These are phyloP conservation scores for Exophiala dermatitidis DNA, from an alignment of 2,329 filamentous ascomycete genomes.

Conservation along the genomic window DNA sequence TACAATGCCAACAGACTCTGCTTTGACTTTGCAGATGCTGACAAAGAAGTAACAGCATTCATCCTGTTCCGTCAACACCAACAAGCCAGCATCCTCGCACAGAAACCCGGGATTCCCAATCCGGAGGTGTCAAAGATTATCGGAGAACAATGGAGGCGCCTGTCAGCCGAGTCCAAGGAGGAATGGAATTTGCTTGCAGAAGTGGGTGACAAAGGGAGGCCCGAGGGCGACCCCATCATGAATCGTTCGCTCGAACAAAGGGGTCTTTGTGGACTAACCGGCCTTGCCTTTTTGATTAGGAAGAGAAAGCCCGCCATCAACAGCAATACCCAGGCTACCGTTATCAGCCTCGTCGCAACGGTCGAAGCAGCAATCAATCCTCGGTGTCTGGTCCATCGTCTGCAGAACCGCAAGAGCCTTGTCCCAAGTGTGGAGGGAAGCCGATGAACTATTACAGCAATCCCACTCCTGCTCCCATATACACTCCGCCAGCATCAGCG, in stretches of 20 bases:
- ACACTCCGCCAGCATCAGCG: slow-evolving; percentile 35
- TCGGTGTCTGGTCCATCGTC: slow-evolving; percentile 20
- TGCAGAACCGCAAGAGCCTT: slow-evolving; percentile 18
- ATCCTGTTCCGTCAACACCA: slow-evolving; percentile 94
- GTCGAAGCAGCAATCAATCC: slow-evolving; percentile 33
- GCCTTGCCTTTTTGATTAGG: slow-evolving; percentile 37
- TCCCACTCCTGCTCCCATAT: slow-evolving; percentile 38
- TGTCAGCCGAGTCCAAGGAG: slow-evolving; percentile 66
- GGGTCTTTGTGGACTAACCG: slow-evolving; percentile 15
- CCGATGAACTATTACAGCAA: slow-evolving; percentile 37
- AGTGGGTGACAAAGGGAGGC: slow-evolving; percentile 39
- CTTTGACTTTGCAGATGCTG: slow-evolving; percentile 14
- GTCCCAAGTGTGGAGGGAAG: slow-evolving; percentile 37
- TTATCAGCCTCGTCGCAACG: slow-evolving; percentile 70
- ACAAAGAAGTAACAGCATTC: slow-evolving; percentile 60
- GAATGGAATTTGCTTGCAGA: slow-evolving; percentile 86
- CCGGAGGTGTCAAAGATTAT: slow-evolving; percentile 97
- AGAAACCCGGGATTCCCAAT: slow-evolving; percentile 85
- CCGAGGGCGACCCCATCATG: background rate
- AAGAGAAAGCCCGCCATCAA: slow-evolving; percentile 85
- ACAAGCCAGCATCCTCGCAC: slow-evolving; percentile 70
- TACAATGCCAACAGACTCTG: background rate
- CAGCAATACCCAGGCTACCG: slow-evolving; percentile 88
- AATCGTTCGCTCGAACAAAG: slow-evolving; percentile 13
- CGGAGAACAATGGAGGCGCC: slow-evolving; percentile 79